Base-by-base conservation (phyloP, 805 yeast genomes). In the Pichia nanzhaoensis region DNA sequence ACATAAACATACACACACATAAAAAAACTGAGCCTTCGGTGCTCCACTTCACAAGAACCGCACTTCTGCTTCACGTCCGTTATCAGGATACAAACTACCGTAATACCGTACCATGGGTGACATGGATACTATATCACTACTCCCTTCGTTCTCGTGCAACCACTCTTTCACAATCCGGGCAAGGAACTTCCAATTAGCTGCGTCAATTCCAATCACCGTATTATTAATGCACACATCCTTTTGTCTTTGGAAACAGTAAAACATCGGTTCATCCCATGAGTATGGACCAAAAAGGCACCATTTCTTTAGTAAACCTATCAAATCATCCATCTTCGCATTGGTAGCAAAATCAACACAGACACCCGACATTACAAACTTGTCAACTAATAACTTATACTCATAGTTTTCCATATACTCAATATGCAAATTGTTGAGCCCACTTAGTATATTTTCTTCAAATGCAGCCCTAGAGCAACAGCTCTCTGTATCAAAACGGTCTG, bases 261-360 rank as follows among this genome's bases (percentile, higher is more conserved):
- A 33, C 8, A 38, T 22, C 14, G 14, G 3, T n/a, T 31, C n/a
- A 8, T 37, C 39, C 4, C 31, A 24, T 14, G 36, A 17, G 32
- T 36, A 49, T 12, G 52, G 52, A 1, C 52, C 52, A 20, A 45
- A 49, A 24, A 49, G 32, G 34, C 52, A 49, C 52, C 52, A 49
- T 28, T 30, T 40, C 33, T 38, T 41, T 6, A 49, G 35, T 6
- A 49, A 20, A 21, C 24, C 19, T 8, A 40, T 37, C 17, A 49
- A 22, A 35, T 49, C 49, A 17, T 42, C 40, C 10, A 41, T 5
- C 5, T 19, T 31, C 8, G 47, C 38, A 14, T 28, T 21, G 7
- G 5, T 3, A 3, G 9, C 22, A 1, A 32, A 16, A 4, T 17
- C 13, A 1, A 33, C 17, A 12, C 5, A 16, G 19, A 41, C 24